Base-by-base conservation (phyloP, 2,329 filamentous ascomycete species). In the Metarhizium humberi region DNA sequence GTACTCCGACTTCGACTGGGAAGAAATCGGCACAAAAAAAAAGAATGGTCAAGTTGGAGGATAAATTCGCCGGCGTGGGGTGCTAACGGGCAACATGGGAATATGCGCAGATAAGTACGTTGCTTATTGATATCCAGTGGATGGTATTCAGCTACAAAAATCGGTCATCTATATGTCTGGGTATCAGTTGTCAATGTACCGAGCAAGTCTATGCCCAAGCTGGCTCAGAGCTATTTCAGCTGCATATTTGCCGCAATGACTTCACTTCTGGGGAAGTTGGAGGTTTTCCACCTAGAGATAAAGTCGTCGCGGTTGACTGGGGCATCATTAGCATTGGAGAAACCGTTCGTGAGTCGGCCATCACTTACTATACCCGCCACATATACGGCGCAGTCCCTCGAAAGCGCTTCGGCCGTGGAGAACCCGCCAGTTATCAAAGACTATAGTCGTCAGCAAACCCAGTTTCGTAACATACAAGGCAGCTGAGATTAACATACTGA, bases 371-470 rank as follows among this genome's bases (percentile, higher is more conserved):
- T 97, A 97, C 10, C 82, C 92, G 57, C 94, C 94, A 69, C 92
- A 96, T 66, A 99, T 88, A 61, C 92, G 84, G 61, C 94, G 78
- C 66, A 87, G 84, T 1, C 94, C 94, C 6, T 85, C 87, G 65
- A 97, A 99, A 0, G 82, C 82, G 52, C 85, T 85, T 62, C 94
- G 78, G 1, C 92, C 94, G 70, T 99, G 94, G 62, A 97, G 73
- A 38, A 96, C 87, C 57, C 94, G 81, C 91, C 92, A 96, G 66
- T 99, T 97, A 67, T 99, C 90, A 69, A 99, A 96, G 50, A 97
- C 88, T 88, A 62, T 11, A 6, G 16, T 25, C 2, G 18, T 38
- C 20, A 51, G 50, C 42, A 18, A 43, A 48, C 55, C 36, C 54
- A 54, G 32, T 34, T 43, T 18, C 18, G n/a, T 30, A n/a, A 18